Percentiles rank a stretch among this genome's conserved stretches.
These are phyloP conservation scores for Trichoderma citrinoviride DNA, from an alignment of 2,329 filamentous ascomycete genomes.

Conservation along the genomic window DNA sequence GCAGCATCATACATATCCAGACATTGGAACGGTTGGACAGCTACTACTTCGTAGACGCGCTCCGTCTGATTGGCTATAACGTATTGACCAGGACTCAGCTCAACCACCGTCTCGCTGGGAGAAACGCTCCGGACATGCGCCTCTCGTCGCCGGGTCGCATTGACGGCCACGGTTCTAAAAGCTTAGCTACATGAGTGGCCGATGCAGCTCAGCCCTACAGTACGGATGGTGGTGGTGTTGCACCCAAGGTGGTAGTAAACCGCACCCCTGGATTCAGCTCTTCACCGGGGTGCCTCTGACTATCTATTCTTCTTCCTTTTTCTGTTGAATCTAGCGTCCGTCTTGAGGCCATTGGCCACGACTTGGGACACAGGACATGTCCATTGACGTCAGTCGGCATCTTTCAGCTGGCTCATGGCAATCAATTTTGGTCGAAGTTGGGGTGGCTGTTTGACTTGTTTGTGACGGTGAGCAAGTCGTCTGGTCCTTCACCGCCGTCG, in stretches of 20 bases:
- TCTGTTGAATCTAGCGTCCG: no score
- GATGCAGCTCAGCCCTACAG: constrained; percentile 18
- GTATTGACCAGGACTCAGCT: background rate
- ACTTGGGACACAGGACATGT: background rate
- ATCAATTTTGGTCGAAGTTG: background rate
- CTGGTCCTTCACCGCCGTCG: constrained; percentile 1
- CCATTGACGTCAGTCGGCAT: background rate
- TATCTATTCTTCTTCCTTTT: background rate
- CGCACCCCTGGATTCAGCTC: constrained; percentile 13
- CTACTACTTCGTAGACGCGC: no score
- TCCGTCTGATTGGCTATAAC: background rate
- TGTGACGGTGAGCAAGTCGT: background rate
- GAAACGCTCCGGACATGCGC: background rate
- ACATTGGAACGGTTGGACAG: background rate
- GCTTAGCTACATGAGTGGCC: background rate
- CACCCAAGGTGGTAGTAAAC: no score
- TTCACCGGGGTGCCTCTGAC: background rate
- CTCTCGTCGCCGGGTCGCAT: background rate
- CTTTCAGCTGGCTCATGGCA: background rate
- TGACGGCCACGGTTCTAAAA: background rate
- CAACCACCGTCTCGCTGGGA: background rate
- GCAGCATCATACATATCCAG: background rate
- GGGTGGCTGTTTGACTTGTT: background rate
- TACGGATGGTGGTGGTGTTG: background rate
- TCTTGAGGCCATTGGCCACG: background rate